Percentiles rank a stretch among this genome's conserved stretches.
Evolutionary conservation across 495 filamentous ascomycete species (phyloP).

Genomic region (Penicillium lagena): DNA sequence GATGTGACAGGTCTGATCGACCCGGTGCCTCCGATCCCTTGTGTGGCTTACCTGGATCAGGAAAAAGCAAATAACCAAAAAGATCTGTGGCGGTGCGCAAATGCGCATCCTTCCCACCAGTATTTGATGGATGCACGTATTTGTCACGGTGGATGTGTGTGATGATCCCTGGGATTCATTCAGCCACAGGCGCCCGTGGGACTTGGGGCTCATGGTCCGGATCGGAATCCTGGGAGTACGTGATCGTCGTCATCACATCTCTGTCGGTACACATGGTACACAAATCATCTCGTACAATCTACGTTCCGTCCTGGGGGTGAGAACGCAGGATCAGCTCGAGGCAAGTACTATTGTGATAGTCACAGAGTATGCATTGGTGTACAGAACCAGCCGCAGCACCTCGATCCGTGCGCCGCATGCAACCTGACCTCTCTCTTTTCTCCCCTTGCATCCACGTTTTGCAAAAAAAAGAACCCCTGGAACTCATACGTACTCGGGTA

Average conservation of each 20-base stretch:
- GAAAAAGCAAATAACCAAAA: not conserved
- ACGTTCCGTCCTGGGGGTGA: no score
- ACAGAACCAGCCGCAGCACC: not conserved
- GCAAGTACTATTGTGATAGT: not conserved
- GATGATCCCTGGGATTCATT: not conserved
- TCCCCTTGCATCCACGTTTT: constrained; percentile 13
- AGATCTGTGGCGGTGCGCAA: constrained; percentile 4
- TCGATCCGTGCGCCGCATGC: constrained; percentile 10
- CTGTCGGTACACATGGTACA: not conserved
- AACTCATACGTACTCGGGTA: not conserved
- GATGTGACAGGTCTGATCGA: constrained; percentile 13
- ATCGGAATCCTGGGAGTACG: constrained; percentile 17
- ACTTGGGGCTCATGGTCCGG: constrained; percentile 10
- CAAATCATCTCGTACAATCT: no score
- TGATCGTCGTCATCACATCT: constrained; percentile 17
- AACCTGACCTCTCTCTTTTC: not conserved
- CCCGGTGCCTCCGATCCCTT: not conserved
- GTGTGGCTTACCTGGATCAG: constrained; percentile 11
- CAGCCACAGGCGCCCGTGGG: constrained; percentile 2
- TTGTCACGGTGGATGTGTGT: constrained; percentile 7
- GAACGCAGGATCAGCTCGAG: not conserved
- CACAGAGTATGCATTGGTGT: constrained; percentile 3
- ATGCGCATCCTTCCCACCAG: not conserved
- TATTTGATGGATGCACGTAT: constrained; percentile 2
- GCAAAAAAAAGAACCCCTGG: no score